Conservation (phyloP, 1,139 yeast species). For the Yamadazyma dendronema region DNA sequence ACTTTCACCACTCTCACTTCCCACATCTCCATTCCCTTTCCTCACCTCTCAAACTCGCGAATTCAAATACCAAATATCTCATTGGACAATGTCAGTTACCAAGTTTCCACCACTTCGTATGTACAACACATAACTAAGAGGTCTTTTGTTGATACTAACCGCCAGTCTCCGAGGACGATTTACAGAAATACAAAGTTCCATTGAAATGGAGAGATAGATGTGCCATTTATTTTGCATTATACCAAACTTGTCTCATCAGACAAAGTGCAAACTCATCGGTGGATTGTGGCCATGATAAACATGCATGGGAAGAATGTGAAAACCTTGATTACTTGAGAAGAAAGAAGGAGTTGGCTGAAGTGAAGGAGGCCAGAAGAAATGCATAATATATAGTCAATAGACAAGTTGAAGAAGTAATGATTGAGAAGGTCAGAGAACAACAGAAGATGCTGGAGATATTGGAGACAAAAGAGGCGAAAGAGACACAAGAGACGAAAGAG, state of each 20-base stretch:
- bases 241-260: conserved; percentile 47
- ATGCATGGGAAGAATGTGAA: conserved; percentile 84
- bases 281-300: conserved; percentile 77
- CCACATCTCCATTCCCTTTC: not conserved
- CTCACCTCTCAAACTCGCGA: not conserved
- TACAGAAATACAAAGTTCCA: conserved; percentile 79
- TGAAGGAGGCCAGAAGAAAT: conserved; percentile 39
- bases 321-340: conserved; percentile 81
- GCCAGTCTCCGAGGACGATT: conserved; percentile 76
- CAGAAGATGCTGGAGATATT: too few relatives aligned
- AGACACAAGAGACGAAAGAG: too few relatives aligned
- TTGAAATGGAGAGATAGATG: conserved; percentile 85
- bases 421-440: too few relatives aligned
- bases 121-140: too few relatives aligned
- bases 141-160: conserved; percentile 14
- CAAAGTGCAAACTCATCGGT: conserved; percentile 46
- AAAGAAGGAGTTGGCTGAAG: conserved; percentile 65
- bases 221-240: conserved; percentile 68
- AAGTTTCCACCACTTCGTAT: conserved; percentile 54
- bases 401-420: too few relatives aligned
- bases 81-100: conserved; percentile 38
- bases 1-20: not conserved
- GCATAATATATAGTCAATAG: conserved; percentile 3
- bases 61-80: conserved; percentile 12
- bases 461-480: too few relatives aligned